Base-by-base conservation (phyloP, 1,139 yeast species). In the Saccharomyces hybrid region DNA sequence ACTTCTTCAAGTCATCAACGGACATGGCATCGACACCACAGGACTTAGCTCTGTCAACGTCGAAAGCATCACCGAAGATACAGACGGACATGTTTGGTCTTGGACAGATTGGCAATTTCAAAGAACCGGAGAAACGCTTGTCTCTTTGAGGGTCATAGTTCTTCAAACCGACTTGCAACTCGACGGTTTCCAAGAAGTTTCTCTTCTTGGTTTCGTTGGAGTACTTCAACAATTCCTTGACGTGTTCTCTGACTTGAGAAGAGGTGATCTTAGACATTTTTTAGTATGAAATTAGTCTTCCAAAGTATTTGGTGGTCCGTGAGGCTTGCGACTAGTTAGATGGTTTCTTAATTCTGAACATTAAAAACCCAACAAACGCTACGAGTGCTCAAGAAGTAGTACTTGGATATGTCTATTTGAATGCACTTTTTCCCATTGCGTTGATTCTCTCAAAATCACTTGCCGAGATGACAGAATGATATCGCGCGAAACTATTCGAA, bases 131-230 rank as follows among this genome's bases (percentile, higher is more conserved):
- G 98, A 95, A 95, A 89, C 99, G 98, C 93, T 95, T 95, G 81
- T 95, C 99, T 88, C 99, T 91, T 84, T 95, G 99, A 77, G 99
- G 98, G 80, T 95, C 99, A 82, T 95, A 95, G 96, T 93, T 93
- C 91, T 95, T 95, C 75, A 95, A 86, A 78, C 99, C 99, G 74
- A 95, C 96, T 83, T 95, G 99, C 77, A 95, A 86, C 83, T 95
- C 99, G 74, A 95, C 91, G 79, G 99, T 93, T 86, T 95, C 99
- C 81, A 93, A 87, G 83, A 95, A 95, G 96, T 95, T 93, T 87
- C 99, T 90, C 97, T 93, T 93, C 89, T 93, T 93, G 84, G 95
- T 88, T 78, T 89, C 95, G 75, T 70, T 82, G 74, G 99, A 89
- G 84, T 78, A 85, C 76, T 86, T 87, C 78, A 95, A 82, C 75